Conservation (phyloP, 2,329 filamentous ascomycete genomes). For the Phaeosphaeriaceae sp. region DNA sequence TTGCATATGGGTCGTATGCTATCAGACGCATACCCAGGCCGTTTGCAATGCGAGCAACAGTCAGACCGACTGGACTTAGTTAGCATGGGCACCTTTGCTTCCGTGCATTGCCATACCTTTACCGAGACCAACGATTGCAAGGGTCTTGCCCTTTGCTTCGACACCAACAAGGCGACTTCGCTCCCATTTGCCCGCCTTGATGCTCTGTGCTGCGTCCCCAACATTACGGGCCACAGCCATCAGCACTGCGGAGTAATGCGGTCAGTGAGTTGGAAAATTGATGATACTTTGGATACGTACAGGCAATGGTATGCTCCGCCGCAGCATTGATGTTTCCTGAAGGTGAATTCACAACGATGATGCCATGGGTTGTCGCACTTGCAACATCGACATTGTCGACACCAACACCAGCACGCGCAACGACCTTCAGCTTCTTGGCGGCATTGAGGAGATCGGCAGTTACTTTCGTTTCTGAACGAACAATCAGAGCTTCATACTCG, state of each 20-base stretch:
- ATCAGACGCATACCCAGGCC: conserved; percentile 79
- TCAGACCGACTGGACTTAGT: conserved; percentile 68
- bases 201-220: conserved; percentile 71
- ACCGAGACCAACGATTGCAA: conserved; percentile 81
- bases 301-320: conserved; percentile 76
- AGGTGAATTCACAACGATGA: conserved; percentile 82
- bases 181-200: conserved; percentile 80
- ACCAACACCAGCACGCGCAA: conserved; percentile 79
- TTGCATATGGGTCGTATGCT: conserved; percentile 81
- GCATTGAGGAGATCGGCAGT: conserved; percentile 72
- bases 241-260: conserved; percentile 56
- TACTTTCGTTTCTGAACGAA: conserved; percentile 83
- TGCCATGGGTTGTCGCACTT: conserved; percentile 74
- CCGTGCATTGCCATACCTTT: conserved; percentile 61
- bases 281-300: conserved; percentile 32
- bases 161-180: conserved; percentile 76
- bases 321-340: conserved; percentile 82
- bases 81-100: conserved; percentile 10
- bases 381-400: conserved; percentile 84
- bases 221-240: conserved; percentile 79
- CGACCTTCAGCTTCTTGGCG: conserved; percentile 75
- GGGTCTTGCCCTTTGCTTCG: conserved; percentile 78
- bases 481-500: conserved; percentile 77
- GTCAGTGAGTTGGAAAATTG: conserved; percentile 31
- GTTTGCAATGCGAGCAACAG: conserved; percentile 79